phyloP scores from a whole-genome alignment of 2,329 filamentous ascomycete genomes.

The Uncinocarpus reesii region DNA sequence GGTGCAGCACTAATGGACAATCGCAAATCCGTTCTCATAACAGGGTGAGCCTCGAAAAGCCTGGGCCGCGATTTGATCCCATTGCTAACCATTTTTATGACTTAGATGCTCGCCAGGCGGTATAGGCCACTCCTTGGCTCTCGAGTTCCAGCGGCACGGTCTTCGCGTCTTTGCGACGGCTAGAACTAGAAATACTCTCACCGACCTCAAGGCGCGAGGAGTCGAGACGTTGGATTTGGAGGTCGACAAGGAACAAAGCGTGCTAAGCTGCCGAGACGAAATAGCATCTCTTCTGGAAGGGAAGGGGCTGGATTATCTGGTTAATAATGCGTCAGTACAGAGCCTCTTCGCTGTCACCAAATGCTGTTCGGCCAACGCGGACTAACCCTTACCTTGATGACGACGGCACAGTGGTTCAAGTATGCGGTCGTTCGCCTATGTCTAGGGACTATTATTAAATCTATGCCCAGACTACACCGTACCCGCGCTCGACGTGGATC shows the following conservation, averaged over 20 bases:
- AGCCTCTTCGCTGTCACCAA: background rate
- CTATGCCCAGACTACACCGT: conserved; percentile 42
- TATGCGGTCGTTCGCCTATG: background rate
- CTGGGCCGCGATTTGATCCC: too few species aligned
- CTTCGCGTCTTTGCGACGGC: conserved; percentile 51
- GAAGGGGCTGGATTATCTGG: conserved; percentile 45
- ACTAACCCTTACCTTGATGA: background rate
- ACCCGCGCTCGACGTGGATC: conserved; percentile 46
- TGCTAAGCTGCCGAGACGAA: conserved; percentile 39
- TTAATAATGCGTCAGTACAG: conserved; percentile 48
- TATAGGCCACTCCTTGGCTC: conserved; percentile 50
- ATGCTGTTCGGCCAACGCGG: background rate
- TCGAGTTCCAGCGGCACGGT: conserved; percentile 45
- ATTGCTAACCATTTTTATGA: conserved; percentile 2
- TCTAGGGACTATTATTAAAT: background rate
- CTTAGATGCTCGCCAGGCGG: conserved; percentile 43
- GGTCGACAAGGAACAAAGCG: conserved; percentile 42
- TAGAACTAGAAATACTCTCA: conserved; percentile 41
- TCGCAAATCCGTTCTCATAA: conserved; percentile 35
- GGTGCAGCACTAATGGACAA: conserved; percentile 19
- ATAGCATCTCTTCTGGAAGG: conserved; percentile 38
- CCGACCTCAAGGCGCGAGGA: conserved; percentile 40
- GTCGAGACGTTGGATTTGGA: conserved; percentile 48
- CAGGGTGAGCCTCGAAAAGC: conserved; percentile 26
- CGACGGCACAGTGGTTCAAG: conserved; percentile 11